Percentiles rank a stretch among this genome's conserved stretches.
phyloP scores from a whole-genome alignment of 2,329 filamentous ascomycete genomes.

The Aspergillus sp. region DNA sequence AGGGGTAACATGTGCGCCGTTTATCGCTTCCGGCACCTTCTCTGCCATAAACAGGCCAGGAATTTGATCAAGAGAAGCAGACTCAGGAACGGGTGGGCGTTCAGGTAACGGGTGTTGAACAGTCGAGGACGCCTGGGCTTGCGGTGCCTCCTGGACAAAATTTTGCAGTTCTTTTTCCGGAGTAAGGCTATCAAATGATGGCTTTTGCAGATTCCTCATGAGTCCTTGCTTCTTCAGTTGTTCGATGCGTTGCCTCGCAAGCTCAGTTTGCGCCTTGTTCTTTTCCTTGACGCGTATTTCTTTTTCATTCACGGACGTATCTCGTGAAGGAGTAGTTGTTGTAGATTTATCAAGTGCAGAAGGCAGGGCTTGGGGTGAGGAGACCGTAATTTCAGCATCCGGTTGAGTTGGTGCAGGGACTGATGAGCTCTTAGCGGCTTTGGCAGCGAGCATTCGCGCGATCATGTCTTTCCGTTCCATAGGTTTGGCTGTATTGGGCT shows the following conservation, averaged over 20 bases:
- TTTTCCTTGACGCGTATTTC: slow-evolving; percentile 42
- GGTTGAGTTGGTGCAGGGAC: slow-evolving; percentile 12
- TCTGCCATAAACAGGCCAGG: slow-evolving; percentile 55
- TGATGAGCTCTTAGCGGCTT: slow-evolving; percentile 55
- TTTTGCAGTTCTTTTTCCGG: slow-evolving; percentile 9
- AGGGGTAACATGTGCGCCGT: slow-evolving; percentile 8
- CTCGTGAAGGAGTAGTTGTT: slow-evolving; percentile 6
- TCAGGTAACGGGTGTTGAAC: slow-evolving; percentile 40
- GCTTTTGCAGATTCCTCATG: slow-evolving; percentile 38
- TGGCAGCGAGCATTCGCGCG: slow-evolving; percentile 72
- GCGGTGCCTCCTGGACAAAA: slow-evolving; percentile 1
- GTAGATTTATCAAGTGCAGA: slow-evolving; percentile 9
- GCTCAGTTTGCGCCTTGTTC: slow-evolving; percentile 68
- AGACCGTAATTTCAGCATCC: slow-evolving; percentile 13
- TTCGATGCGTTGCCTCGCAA: slow-evolving; percentile 76
- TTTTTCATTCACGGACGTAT: slow-evolving; percentile 24
- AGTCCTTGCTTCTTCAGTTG: slow-evolving; percentile 61
- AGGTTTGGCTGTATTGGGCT: slow-evolving; percentile 37
- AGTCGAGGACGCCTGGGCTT: slow-evolving; percentile 9
- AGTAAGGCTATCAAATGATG: slow-evolving; percentile 14
- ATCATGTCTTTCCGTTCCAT: slow-evolving; percentile 75
- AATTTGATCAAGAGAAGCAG: slow-evolving; percentile 40
- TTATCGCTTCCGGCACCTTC: slow-evolving; percentile 11
- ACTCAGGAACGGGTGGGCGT: slow-evolving; percentile 34
- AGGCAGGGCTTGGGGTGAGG: slow-evolving; percentile 8